Base-by-base conservation (phyloP, 257 asterid genomes). In the Przewalskia tangutica region DNA sequence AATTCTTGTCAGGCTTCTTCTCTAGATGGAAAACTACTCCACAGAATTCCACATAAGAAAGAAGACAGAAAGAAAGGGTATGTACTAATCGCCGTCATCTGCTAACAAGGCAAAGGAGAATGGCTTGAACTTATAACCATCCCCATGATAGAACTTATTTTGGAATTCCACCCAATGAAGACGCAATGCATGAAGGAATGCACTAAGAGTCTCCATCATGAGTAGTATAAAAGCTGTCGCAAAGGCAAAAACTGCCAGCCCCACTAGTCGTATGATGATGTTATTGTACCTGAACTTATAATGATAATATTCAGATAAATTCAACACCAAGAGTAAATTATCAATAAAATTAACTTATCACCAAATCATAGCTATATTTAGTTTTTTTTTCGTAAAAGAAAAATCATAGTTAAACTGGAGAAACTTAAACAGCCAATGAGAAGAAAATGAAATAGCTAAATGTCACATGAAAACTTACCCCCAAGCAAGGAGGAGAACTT, bases 131-230 rank as follows among this genome's bases (percentile, higher is more conserved):
- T 94, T 94, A 85, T 91, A 94, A 85, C 98, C 98, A 59, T 93
- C 96, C n/a, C 97, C 98, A 9, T 86, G 87, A 86, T 93, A 94
- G 89, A 93, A 94, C 89, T 94, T 94, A 88, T 84, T 89, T 76
- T 94, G 98, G 84, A 90, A 94, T 84, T 94, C 98, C 62, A 94
- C 98, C 98, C 97, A 93, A 81, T 94, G 98, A 80, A 94, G 97
- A 84, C 97, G 97, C 85, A 94, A 85, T 44, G 97, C 96, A 32
- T 94, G 98, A 85, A 94, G 97, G 88, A 94, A 93, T 80, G 98
- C 98, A 82, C 98, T 94, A 46, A 93, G 97, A 36, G 94, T 92
- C 80, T 94, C 98, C 98, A 94, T 94, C 96, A 93, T 92, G 77
- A 94, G 97, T 58, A 94, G 91, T 81, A 94, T 88, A 83, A 93